Percentiles rank a stretch among this genome's conserved stretches.
These are phyloP conservation scores for Candolleomyces eurysporus DNA, from an alignment of 768 basidiomycete genomes.

Conservation along the genomic window DNA sequence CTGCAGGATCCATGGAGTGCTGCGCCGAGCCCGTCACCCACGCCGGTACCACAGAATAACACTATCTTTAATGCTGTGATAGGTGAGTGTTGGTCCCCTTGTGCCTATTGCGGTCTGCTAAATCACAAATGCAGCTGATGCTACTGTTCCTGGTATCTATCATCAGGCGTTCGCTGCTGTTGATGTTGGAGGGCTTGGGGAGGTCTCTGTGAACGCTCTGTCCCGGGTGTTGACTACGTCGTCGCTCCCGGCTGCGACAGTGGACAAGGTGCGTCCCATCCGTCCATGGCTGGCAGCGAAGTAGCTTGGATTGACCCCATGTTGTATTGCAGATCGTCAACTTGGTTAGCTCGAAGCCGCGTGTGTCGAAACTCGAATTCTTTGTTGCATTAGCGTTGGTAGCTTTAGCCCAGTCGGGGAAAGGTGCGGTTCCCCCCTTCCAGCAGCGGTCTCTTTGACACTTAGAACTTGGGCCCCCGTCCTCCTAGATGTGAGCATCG, in stretches of 20 bases:
- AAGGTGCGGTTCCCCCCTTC: slow-evolving; percentile 48
- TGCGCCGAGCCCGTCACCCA: slow-evolving; percentile 68
- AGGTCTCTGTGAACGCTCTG: slow-evolving; percentile 79
- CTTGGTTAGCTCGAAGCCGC: slow-evolving; percentile 75
- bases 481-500: slow-evolving; percentile 68
- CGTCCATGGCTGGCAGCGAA: neutral
- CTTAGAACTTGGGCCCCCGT: neutral
- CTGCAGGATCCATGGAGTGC: slow-evolving; percentile 75
- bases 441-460: neutral
- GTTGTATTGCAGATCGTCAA: slow-evolving; percentile 70
- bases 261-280: slow-evolving; percentile 63
- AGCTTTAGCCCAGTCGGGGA: slow-evolving; percentile 78
- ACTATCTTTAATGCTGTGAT: slow-evolving; percentile 66
- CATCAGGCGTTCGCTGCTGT: slow-evolving; percentile 69
- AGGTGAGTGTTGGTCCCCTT: slow-evolving; percentile 15
- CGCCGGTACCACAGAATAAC: slow-evolving; percentile 50
- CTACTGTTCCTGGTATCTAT: slow-evolving; percentile 78
- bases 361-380: slow-evolving; percentile 87
- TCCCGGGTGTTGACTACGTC: slow-evolving; percentile 80
- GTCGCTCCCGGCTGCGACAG: slow-evolving; percentile 72
- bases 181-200: slow-evolving; percentile 68
- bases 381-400: slow-evolving; percentile 88
- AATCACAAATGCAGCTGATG: slow-evolving; percentile 52
- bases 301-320: neutral
- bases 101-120: no score